Conservation (phyloP, 208 protist species). For the Trypanosoma melophagium region DNA sequence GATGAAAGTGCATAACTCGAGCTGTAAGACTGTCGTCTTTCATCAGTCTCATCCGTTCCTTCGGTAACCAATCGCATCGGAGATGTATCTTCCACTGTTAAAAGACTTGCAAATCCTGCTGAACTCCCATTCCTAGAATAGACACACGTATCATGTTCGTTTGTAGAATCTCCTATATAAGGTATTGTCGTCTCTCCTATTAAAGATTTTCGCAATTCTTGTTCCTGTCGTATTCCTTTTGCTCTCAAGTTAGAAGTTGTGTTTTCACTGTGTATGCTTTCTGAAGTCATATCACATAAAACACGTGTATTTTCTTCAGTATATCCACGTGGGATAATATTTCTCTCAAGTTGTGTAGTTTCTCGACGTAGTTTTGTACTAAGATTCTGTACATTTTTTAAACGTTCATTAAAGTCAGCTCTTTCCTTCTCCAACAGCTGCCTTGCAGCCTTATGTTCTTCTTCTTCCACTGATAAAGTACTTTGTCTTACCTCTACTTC, state of each 20-base stretch:
- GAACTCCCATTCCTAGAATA: background rate
- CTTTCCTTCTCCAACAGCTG: conserved; percentile 22
- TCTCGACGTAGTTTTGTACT: conserved; percentile 11
- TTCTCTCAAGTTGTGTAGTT: conserved; percentile 11
- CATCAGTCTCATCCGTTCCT: background rate
- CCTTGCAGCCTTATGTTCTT: conserved; percentile 17
- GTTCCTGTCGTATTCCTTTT: no score
- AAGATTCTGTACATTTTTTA: conserved; percentile 17
- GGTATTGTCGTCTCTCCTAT: background rate
- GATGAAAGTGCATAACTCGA: conserved; percentile 12
- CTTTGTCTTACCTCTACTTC: conserved; percentile 31
- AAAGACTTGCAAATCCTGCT: conserved; percentile 13
- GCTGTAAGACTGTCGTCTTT: background rate
- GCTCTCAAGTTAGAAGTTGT: no score
- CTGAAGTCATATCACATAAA: conserved; percentile 10
- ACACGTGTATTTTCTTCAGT: background rate
- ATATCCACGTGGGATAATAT: background rate
- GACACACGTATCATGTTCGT: background rate
- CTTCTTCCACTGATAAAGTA: conserved; percentile 24
- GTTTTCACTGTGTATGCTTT: conserved; percentile 1
- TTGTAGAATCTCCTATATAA: background rate
- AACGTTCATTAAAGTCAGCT: conserved; percentile 4
- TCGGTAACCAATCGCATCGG: background rate
- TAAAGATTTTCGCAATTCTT: no score
- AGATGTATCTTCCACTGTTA: conserved; percentile 6